Evolutionary conservation across 768 basidiomycete genomes (phyloP).

Genomic region (Trametes gibbosa): DNA sequence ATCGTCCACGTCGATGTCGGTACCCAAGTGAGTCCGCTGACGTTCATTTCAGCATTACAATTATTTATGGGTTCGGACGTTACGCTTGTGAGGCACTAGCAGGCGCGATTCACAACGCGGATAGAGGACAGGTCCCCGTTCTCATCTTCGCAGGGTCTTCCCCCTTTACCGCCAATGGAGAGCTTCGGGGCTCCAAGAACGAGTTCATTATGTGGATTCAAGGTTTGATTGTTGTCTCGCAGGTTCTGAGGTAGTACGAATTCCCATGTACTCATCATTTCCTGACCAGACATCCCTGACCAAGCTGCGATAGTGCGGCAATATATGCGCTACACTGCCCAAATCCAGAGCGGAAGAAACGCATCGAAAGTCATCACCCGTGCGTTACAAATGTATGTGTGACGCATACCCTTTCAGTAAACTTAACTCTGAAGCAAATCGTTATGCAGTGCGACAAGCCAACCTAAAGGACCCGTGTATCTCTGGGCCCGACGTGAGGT

Average conservation of each 20-base stretch:
- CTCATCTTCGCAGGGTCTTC: slow-evolving; percentile 73
- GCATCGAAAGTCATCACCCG: slow-evolving; percentile 51
- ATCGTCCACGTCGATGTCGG: slow-evolving; percentile 76
- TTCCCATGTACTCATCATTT: not conserved
- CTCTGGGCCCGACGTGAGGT: slow-evolving; percentile 71
- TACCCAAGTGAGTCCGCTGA: slow-evolving; percentile 47
- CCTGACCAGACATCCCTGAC: slow-evolving; percentile 57
- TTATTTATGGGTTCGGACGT: not conserved
- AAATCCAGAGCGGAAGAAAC: slow-evolving; percentile 55
- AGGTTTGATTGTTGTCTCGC: slow-evolving; percentile 36
- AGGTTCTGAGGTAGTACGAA: not conserved
- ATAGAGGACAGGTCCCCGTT: slow-evolving; percentile 57
- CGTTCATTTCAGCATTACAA: no score
- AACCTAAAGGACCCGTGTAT: slow-evolving; percentile 73
- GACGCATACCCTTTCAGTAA: not conserved
- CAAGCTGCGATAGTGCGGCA: slow-evolving; percentile 69
- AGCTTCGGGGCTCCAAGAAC: slow-evolving; percentile 61
- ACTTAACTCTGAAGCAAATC: not conserved
- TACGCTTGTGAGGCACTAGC: slow-evolving; percentile 48
- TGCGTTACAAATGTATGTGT: slow-evolving; percentile 59
- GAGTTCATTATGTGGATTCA: slow-evolving; percentile 77
- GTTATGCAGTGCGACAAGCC: slow-evolving; percentile 54
- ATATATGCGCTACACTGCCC: slow-evolving; percentile 67
- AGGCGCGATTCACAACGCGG: slow-evolving; percentile 71
- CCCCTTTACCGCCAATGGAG: slow-evolving; percentile 53